Percentiles rank a stretch among this genome's conserved stretches.
Conservation (phyloP, 768 basidiomycete species). For the Lactarius deliciosus region DNA sequence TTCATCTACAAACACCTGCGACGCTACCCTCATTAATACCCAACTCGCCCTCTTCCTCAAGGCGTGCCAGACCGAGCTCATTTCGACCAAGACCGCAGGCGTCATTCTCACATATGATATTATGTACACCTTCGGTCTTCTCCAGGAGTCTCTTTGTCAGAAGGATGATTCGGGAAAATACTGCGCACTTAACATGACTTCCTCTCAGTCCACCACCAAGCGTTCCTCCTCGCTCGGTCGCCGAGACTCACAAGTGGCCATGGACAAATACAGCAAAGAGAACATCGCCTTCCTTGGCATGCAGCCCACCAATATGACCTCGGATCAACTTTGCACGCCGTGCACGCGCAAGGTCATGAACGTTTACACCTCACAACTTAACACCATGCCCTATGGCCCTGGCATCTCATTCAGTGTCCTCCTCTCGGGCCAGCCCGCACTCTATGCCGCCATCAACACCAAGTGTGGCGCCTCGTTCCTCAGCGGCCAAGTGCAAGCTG, state of each 20-base stretch:
- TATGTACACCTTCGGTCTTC: conserved; percentile 68
- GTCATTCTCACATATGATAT: conserved; percentile 76
- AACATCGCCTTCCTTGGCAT: conserved; percentile 86
- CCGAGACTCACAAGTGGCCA: conserved; percentile 35
- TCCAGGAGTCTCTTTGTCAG: conserved; percentile 68
- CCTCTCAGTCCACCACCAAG: conserved; percentile 34
- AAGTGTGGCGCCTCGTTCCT: conserved; percentile 77
- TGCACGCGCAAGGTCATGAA: conserved; percentile 81
- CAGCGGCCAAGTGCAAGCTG: conserved; percentile 62
- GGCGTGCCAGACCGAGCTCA: conserved; percentile 72
- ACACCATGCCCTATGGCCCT: conserved; percentile 66
- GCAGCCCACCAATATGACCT: conserved; percentile 43
- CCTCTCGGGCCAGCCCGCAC: conserved; percentile 57
- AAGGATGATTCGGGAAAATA: conserved; percentile 70
- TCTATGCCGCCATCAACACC: conserved; percentile 60
- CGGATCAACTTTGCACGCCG: conserved; percentile 65
- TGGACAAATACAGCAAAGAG: conserved; percentile 49
- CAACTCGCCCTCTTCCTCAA: conserved; percentile 69
- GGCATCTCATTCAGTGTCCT: conserved; percentile 67
- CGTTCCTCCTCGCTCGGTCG: conserved; percentile 27
- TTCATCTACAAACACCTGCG: conserved; percentile 49
- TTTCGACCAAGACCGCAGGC: conserved; percentile 42
- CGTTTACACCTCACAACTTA: conserved; percentile 76
- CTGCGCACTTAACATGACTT: conserved; percentile 57
- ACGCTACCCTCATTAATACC: conserved; percentile 54